Base-by-base conservation (phyloP, 1,284 basidiomycete genomes). In the Ganoderma lucidum region DNA sequence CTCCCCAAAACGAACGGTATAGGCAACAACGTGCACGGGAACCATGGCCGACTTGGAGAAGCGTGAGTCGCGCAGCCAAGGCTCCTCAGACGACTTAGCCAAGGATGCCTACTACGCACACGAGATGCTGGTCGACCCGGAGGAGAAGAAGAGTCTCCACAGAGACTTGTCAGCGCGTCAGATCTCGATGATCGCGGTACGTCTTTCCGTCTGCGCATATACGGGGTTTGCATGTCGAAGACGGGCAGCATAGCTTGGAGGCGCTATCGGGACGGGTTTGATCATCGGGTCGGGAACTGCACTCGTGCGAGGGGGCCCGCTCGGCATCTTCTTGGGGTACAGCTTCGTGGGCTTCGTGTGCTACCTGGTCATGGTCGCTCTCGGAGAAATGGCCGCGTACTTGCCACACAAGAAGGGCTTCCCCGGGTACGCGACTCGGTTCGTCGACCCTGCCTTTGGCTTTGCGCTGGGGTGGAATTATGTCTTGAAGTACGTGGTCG, bases 271-370 rank as follows among this genome's bases (percentile, higher is more conserved):
- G 9, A 94, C 92, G 32, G 93, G 93, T 77, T 82, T 95, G 23
- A 91, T 95, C 73, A 93, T 95, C 73, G 93, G 92, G 58, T 87
- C 86, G 45, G 87, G 87, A 2, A 87, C 87, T 63, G 88, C 87
- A 6, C 80, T 89, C 28, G 81, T 83, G 60, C 81, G 83, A 64
- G 88, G 87, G 63, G 88, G 88, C 5, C 88, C 88, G 4, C 81
- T 86, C 14, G 85, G 86, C 63, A 75, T 88, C 17, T 78, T 87
- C 62, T 77, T 89, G 17, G 85, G 86, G 9, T 88, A 88, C 73
- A 74, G 81, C 12, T 87, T 86, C 73, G 84, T 90, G 59, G 88
- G 88, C 8, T 79, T 86, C 64, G 81, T 90, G 4, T 88, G 87
- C 74, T 89, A 87, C 74, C 78, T 88, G 64, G 87, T 82, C 72